Base-by-base conservation (phyloP, 176 grass and related monocot species). In the Aechmea fasciata region DNA sequence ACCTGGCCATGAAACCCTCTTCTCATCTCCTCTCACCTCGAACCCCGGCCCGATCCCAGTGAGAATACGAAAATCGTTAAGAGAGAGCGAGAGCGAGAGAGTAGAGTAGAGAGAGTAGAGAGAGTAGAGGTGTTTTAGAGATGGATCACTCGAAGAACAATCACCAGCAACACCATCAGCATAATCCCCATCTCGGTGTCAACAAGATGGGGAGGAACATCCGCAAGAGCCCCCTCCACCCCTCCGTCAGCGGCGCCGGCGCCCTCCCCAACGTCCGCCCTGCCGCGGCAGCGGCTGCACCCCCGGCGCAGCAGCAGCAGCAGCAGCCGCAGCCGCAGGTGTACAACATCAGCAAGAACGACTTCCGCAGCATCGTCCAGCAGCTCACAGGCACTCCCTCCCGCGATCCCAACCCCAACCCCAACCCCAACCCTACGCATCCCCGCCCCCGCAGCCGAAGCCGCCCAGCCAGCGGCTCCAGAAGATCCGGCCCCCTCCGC, bases 331-430 rank as follows among this genome's bases (percentile, higher is more conserved):
- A 97, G 80, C 89, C 94, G 5, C 94, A 93, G 82, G 94, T 99
- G 51, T 99, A 99, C 84, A 99, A 93, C 84, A 93, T 99, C 86
- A 99, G 84, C 87, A 90, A 93, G 79, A 99, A 85, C 84, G 82
- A 99, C 25, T 99, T 99, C 74, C 89, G 94, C 7, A 88, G 91
- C 74, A 87, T 99, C 66, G 94, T 99, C 19, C 94, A 99, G 78
- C 89, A 99, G 82, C 94, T 99, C 63, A 99, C 94, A 23, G 94
- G 94, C 0, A 93, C 94, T 11, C 94, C 87, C 1, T 77, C 87
- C 54, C 74, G 84, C 11, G 75, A 80, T 10, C 77, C 82, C 10
- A 49, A 59, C n/a, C 51, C 79, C 2, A 57, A 9, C 14, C 14
- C 65, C 19, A 47, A 70, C 52, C 57, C 69, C 12, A 77, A 33